Conservation (phyloP, 1,284 basidiomycete species). For the Rhodotorula sp. region DNA sequence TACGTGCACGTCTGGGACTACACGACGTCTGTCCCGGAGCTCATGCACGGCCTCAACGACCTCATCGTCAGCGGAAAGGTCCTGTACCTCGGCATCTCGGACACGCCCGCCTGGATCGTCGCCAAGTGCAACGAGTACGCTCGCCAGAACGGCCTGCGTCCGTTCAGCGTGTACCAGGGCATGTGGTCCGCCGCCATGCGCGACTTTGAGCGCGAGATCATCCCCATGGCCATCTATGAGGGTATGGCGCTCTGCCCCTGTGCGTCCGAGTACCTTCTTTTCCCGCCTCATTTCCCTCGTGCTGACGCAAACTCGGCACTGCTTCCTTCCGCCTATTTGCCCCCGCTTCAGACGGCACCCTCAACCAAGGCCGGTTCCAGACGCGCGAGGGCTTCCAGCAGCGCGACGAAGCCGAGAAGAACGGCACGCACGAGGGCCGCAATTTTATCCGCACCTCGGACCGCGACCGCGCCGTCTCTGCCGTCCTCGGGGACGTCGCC, state of each 20-base stretch:
- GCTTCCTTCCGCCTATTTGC: too few relatives aligned
- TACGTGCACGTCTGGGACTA: conserved; percentile 63
- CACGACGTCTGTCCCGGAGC: conserved; percentile 60
- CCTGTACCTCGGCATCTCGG: conserved; percentile 56
- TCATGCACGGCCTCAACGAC: conserved; percentile 60
- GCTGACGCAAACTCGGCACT: too few relatives aligned
- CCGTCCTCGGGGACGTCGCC: conserved; percentile 32
- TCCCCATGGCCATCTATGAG: conserved; percentile 60
- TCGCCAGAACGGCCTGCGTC: conserved; percentile 56
- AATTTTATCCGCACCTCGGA: neutral
- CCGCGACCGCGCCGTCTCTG: conserved; percentile 12
- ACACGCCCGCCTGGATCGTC: conserved; percentile 63
- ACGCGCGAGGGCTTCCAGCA: conserved; percentile 35
- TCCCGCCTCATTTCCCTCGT: too few relatives aligned
- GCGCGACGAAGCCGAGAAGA: conserved; percentile 28
- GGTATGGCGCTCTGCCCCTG: conserved; percentile 57
- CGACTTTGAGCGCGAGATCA: conserved; percentile 63
- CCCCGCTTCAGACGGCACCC: too few relatives aligned
- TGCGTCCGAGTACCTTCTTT: too few relatives aligned
- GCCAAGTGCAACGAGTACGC: conserved; percentile 61
- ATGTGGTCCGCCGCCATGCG: conserved; percentile 56
- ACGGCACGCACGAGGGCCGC: neutral
- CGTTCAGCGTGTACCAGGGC: conserved; percentile 63
- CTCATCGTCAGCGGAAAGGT: conserved; percentile 58
- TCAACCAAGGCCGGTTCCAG: conserved; percentile 57